Evolutionary conservation across 225 moss, liverwort and hornwort genomes (phyloP).

Genomic region (Polytrichum formosum): DNA sequence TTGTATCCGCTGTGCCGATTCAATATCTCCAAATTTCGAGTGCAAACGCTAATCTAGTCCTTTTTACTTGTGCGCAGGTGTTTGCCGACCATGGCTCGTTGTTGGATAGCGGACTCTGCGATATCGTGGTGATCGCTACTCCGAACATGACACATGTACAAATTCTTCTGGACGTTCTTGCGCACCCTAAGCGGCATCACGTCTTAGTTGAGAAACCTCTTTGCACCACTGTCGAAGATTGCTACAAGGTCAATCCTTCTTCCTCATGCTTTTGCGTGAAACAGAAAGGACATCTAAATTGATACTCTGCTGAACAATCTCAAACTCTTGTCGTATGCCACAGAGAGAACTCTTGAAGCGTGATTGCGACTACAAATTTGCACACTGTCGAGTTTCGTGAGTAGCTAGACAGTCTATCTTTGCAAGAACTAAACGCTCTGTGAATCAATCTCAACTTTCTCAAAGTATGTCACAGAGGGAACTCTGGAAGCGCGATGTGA

Average conservation of each 20-base stretch:
- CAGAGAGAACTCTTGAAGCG: too few species aligned
- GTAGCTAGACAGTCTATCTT: too few species aligned
- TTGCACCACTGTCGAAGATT: slow-evolving; percentile 73
- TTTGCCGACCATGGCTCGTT: slow-evolving; percentile 60
- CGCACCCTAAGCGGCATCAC: slow-evolving; percentile 61
- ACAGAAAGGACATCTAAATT: too few species aligned
- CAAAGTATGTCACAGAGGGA: neutral
- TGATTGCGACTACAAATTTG: too few species aligned
- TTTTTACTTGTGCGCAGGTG: slow-evolving; percentile 35
- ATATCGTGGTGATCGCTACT: slow-evolving; percentile 65
- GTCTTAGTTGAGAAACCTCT: slow-evolving; percentile 84
- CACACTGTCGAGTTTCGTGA: neutral
- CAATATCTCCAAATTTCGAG: too few species aligned
- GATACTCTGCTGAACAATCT: too few species aligned
- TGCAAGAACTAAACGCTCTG: too few species aligned
- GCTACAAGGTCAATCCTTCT: slow-evolving; percentile 47
- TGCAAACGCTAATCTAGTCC: too few species aligned
- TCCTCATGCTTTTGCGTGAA: neutral
- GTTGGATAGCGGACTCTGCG: slow-evolving; percentile 69
- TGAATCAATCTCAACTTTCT: too few species aligned
- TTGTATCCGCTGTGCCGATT: too few species aligned
- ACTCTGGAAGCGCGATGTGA: too few species aligned
- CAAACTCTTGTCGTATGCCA: too few species aligned
- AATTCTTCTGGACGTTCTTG: slow-evolving; percentile 70
- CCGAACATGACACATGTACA: slow-evolving; percentile 88